Base-by-base conservation (phyloP, 768 basidiomycete genomes). In the Porpolomopsis calyptriformis region DNA sequence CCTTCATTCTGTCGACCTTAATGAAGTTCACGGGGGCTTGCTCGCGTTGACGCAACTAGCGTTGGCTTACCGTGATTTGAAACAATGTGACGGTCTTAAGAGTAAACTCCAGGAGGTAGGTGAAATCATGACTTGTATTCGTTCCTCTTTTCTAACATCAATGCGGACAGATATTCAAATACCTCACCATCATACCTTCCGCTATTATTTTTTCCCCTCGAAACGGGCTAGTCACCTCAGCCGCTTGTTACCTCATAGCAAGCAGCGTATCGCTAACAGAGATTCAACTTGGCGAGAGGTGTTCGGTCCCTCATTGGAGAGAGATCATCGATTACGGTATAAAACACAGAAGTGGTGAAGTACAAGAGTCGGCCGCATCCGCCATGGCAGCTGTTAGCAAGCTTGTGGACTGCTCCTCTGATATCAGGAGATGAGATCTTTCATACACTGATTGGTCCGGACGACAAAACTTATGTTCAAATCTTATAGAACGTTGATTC, bases 1-100 rank as follows among this genome's bases (percentile, higher is more conserved):
- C 4, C 63, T 84, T 22, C 69, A 71, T 10, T 81, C 84, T 6
- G 59, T 76, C 18, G 91, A 96, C 60, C 49, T 68, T 10, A 65
- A 71, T 16, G 83, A 85, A 55, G 65, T 92, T 8, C 92, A 97
- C 56, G 94, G 94, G 2, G 81, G 74, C 7, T 63, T 97, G n/a
- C 66, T 81, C 19, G 79, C 77, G 1, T 67, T 97, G 20, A 71
- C 73, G 6, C 83, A 91, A 58, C 66, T 97, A 12, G 79, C 88
- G 0, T 58, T 64, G n/a, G 80, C 79, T 1, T 80, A 72, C 52
- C 65, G 60, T 12, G 58, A 70, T 35, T 46, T 50, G 47, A 48
- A 54, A 33, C 58, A 63, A 37, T 55, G 57, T 23, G 59, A 49
- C 23, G 56, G 58, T 52, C 57, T 60, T 46, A 70, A 70, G 43